These are phyloP conservation scores for Casuarina glauca DNA, from an alignment of 306 rosid genomes.

Conservation along the genomic window DNA sequence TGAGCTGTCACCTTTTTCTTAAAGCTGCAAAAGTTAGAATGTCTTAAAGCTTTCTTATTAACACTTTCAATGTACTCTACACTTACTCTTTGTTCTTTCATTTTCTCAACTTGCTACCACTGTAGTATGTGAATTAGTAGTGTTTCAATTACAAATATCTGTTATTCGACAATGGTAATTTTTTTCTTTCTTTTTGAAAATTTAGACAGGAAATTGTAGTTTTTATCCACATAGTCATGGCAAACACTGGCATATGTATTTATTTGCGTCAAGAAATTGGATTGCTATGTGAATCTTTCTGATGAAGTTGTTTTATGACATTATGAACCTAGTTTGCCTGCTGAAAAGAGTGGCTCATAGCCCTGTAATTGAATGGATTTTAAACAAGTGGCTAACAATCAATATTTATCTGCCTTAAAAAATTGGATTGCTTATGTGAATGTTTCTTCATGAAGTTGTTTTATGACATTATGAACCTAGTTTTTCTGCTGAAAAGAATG, in stretches of 20 bases:
- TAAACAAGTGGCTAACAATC: slow-evolving; percentile 16
- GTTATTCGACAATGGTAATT: too few relatives aligned
- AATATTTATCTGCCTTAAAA: background rate
- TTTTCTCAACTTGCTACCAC: background rate
- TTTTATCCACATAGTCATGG: too few relatives aligned
- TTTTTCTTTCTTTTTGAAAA: too few relatives aligned
- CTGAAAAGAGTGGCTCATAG: background rate
- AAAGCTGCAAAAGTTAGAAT: background rate
- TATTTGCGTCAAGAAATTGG: too few relatives aligned
- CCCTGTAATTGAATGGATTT: background rate
- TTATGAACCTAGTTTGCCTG: background rate
- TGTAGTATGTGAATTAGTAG: background rate
- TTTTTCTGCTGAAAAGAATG: background rate
- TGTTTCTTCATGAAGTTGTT: too few relatives aligned
- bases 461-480: background rate
- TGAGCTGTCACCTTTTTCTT: background rate
- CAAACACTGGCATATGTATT: too few relatives aligned
- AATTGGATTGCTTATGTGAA: too few relatives aligned
- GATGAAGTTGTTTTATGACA: background rate
- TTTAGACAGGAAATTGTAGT: too few relatives aligned
- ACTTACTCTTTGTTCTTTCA: background rate
- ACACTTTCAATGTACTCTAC: background rate
- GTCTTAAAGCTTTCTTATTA: background rate
- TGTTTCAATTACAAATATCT: background rate
- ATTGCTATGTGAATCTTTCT: too few relatives aligned